Conservation (phyloP, 345 rosid species). For the Pistacia vera region DNA sequence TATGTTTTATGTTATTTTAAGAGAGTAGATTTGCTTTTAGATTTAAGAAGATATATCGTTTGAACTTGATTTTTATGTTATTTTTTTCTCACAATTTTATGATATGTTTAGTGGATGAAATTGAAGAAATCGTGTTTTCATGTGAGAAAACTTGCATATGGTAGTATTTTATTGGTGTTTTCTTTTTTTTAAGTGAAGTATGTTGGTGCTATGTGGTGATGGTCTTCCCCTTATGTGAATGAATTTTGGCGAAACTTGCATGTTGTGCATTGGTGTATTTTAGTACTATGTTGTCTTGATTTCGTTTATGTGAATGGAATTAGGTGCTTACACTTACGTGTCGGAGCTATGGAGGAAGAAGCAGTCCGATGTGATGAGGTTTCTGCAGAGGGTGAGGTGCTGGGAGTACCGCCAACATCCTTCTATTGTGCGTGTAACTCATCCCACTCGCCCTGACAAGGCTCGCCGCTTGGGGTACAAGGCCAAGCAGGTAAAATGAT, state of each 20-base stretch:
- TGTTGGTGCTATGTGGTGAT: too few relatives aligned
- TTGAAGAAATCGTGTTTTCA: too few relatives aligned
- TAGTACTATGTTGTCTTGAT: not conserved
- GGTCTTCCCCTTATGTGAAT: too few relatives aligned
- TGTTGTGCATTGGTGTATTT: not conserved
- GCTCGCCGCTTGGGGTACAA: slow-evolving; percentile 97
- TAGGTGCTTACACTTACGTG: slow-evolving; percentile 95
- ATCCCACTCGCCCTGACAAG: slow-evolving; percentile 95
- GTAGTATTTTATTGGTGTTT: not conserved
- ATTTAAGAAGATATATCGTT: too few relatives aligned
- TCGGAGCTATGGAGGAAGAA: slow-evolving; percentile 99
- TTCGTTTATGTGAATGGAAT: not conserved
- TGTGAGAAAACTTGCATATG: too few relatives aligned
- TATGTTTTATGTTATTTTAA: not conserved
- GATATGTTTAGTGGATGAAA: too few relatives aligned
- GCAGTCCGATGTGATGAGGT: slow-evolving; percentile 99
- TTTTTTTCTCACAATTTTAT: too few relatives aligned
- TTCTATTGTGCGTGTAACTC: slow-evolving; percentile 89
- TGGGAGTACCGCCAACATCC: slow-evolving; percentile 99
- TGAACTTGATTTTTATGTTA: too few relatives aligned
- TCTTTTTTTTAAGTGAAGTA: not conserved
- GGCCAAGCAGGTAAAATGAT: slow-evolving; percentile 82
- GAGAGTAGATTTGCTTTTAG: not conserved
- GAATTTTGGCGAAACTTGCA: too few relatives aligned
- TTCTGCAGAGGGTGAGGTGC: slow-evolving; percentile 96